phyloP scores from a whole-genome alignment of 1,139 yeast species.

The Hyphopichia pseudoburtonii region DNA sequence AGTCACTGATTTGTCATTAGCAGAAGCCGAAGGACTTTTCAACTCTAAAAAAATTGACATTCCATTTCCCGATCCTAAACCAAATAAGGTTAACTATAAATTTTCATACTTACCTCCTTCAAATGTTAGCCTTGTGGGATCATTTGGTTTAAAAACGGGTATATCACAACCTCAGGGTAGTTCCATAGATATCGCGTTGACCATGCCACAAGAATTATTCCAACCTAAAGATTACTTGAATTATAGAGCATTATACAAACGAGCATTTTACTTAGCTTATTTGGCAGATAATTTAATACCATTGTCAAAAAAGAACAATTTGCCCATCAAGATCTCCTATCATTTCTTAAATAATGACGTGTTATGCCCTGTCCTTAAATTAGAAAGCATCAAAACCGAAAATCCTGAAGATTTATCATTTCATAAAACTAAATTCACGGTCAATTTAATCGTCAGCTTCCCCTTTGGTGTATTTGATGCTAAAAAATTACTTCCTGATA shows the following conservation, averaged over 20 bases:
- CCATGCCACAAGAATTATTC: conserved; percentile 75
- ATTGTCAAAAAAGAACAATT: conserved; percentile 52
- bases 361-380: conserved; percentile 60
- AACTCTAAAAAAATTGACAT: conserved; percentile 54
- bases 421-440: conserved; percentile 66
- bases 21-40: conserved; percentile 52
- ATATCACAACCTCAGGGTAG: conserved; percentile 50
- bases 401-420: conserved; percentile 53
- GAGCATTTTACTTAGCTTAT: conserved; percentile 83
- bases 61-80: conserved; percentile 91
- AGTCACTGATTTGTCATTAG: conserved; percentile 48
- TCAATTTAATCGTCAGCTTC: conserved; percentile 72
- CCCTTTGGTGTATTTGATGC: conserved; percentile 71
- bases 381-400: conserved; percentile 53
- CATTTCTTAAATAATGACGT: conserved; percentile 66
- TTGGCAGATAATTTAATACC: conserved; percentile 64
- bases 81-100: conserved; percentile 64
- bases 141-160: conserved; percentile 85
- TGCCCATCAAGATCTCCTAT: conserved; percentile 55
- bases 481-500: conserved; percentile 75
- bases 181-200: conserved; percentile 73
- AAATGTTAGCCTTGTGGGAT: conserved; percentile 78
- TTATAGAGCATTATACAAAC: conserved; percentile 84
- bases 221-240: conserved; percentile 88
- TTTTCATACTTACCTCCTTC: conserved; percentile 73